Conservation (phyloP, 768 basidiomycete species). For the Naganishia vaughanmartiniae region DNA sequence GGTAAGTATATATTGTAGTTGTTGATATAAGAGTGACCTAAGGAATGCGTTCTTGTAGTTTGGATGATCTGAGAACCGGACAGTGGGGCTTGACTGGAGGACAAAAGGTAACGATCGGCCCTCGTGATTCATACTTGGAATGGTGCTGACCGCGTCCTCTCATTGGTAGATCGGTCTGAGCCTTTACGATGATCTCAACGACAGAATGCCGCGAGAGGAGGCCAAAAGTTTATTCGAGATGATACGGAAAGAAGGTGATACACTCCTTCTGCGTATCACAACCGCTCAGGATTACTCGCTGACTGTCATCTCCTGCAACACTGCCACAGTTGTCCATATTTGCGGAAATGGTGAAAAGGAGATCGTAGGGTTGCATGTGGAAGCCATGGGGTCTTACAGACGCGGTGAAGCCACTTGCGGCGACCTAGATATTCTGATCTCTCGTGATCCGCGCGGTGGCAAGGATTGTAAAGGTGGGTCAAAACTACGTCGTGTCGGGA, state of each 20-base stretch:
- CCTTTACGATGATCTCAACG: slow-evolving; percentile 67
- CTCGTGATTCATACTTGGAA: slow-evolving; percentile 66
- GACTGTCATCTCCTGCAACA: background rate
- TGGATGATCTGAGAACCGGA: slow-evolving; percentile 67
- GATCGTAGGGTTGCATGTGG: slow-evolving; percentile 58
- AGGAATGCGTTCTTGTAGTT: slow-evolving; percentile 26
- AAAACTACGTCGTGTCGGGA: background rate
- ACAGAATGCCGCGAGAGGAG: slow-evolving; percentile 78
- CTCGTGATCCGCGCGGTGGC: slow-evolving; percentile 69
- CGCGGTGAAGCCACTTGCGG: slow-evolving; percentile 81
- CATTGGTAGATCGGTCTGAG: slow-evolving; percentile 43
- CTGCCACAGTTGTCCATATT: slow-evolving; percentile 55
- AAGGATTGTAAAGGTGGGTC: slow-evolving; percentile 66
- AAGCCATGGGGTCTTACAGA: slow-evolving; percentile 90
- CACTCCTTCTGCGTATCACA: background rate
- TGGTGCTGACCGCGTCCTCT: slow-evolving; percentile 54
- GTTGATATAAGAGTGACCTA: background rate
- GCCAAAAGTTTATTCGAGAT: slow-evolving; percentile 68
- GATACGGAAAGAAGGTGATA: slow-evolving; percentile 68
- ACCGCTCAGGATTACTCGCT: background rate
- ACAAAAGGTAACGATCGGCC: slow-evolving; percentile 34
- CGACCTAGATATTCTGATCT: slow-evolving; percentile 87
- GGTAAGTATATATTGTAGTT: slow-evolving; percentile 37
- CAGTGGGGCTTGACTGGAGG: slow-evolving; percentile 64
- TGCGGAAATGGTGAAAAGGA: slow-evolving; percentile 64